Percentiles rank a stretch among this genome's conserved stretches.
phyloP scores from a whole-genome alignment of 495 filamentous ascomycete species.

The Daldinia loculata region DNA sequence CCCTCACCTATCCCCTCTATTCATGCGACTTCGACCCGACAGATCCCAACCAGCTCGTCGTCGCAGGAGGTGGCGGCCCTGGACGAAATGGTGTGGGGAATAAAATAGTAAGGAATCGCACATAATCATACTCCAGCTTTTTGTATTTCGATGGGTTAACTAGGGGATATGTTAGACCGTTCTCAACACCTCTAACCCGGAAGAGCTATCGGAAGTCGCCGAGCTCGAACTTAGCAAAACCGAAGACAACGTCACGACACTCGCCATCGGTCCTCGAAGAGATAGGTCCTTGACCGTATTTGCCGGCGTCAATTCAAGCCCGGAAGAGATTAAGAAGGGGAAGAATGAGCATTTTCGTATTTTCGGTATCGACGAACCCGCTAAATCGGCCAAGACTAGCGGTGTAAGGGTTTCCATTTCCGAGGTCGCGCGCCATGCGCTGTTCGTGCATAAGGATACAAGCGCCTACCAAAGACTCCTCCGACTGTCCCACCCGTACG shows the following conservation, averaged over 20 bases:
- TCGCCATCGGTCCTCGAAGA: conserved; percentile 69
- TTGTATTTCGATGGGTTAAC: conserved; percentile 32
- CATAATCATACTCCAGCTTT: not conserved
- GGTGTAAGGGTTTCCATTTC: conserved; percentile 61
- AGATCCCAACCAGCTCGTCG: conserved; percentile 75
- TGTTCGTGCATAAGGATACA: conserved; percentile 69
- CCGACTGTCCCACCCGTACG: conserved; percentile 71
- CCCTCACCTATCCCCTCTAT: conserved; percentile 87
- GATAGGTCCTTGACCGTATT: conserved; percentile 69
- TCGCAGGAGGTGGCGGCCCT: conserved; percentile 92
- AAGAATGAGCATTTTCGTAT: conserved; percentile 89
- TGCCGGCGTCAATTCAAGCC: conserved; percentile 87
- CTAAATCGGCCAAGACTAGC: conserved; percentile 53
- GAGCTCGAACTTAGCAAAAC: conserved; percentile 84
- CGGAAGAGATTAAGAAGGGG: conserved; percentile 71
- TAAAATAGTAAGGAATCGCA: conserved; percentile 72
- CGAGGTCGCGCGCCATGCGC: conserved; percentile 64
- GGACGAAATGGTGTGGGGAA: conserved; percentile 87
- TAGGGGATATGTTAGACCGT: conserved; percentile 61
- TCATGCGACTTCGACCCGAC: conserved; percentile 87
- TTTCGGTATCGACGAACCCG: conserved; percentile 68
- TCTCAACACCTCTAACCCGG: conserved; percentile 69
- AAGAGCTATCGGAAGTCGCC: conserved; percentile 69
- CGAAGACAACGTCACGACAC: conserved; percentile 89
- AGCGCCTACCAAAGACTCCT: conserved; percentile 83